Evolutionary conservation across 345 rosid species (phyloP).

Genomic region (Diplotaxis tenuifolia): DNA sequence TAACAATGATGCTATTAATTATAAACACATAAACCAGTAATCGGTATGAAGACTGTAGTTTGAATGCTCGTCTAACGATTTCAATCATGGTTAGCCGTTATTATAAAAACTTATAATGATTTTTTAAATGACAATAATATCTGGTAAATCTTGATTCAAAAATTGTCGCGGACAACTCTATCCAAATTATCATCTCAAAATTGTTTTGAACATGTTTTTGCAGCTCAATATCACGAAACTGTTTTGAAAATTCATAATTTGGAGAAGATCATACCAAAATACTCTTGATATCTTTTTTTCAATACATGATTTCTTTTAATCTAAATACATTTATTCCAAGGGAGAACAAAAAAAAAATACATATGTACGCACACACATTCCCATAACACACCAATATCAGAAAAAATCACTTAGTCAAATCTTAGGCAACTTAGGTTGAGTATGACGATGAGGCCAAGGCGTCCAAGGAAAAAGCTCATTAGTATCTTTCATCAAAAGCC

Average conservation of each 20-base stretch:
- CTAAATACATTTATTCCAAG: not conserved
- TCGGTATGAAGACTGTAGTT: not conserved
- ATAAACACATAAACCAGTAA: too few relatives aligned
- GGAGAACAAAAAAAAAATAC: not conserved
- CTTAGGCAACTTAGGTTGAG: constrained; percentile 24
- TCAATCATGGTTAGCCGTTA: not conserved
- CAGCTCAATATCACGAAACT: not conserved
- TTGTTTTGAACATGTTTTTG: not conserved
- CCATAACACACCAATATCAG: not conserved
- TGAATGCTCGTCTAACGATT: not conserved
- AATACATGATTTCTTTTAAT: not conserved
- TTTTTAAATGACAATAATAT: not conserved
- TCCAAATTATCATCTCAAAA: not conserved
- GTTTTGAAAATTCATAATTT: too few relatives aligned
- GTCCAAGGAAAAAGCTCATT: constrained; percentile 32
- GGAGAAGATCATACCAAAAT: not conserved
- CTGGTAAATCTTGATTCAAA: not conserved
- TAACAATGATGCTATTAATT: too few relatives aligned
- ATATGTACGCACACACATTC: not conserved
- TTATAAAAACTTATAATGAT: not conserved
- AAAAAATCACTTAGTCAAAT: not conserved
- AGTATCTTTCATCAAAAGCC: constrained; percentile 28
- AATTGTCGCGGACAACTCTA: not conserved
- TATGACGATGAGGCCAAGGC: constrained; percentile 33
- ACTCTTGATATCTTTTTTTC: not conserved